Percentiles rank a stretch among this genome's conserved stretches.
Conservation (phyloP, 306 rosid species). For the Quercus ilex region DNA sequence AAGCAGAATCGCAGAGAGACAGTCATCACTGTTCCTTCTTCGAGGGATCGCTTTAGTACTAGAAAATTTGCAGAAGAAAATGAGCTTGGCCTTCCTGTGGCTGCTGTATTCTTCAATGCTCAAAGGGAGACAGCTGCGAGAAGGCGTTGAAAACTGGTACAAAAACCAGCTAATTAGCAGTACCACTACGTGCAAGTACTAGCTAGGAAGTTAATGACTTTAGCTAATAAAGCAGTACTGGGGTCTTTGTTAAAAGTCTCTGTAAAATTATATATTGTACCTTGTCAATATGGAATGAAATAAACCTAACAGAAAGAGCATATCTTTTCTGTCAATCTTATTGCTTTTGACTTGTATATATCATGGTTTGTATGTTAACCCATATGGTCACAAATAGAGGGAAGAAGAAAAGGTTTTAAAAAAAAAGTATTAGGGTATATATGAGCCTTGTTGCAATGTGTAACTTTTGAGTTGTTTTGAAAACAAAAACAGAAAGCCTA, state of each 20-base stretch:
- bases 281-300: background rate
- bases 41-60: slow-evolving; percentile 60
- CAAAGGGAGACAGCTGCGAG: slow-evolving; percentile 87
- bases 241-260: background rate
- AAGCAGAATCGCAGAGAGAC: slow-evolving; percentile 66
- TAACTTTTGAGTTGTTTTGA: no score
- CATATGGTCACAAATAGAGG: no score
- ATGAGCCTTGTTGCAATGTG: no score
- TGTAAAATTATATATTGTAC: background rate
- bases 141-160: slow-evolving; percentile 44
- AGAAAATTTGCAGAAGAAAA: slow-evolving; percentile 57
- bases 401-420: no score
- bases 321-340: background rate
- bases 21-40: slow-evolving; percentile 37
- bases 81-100: slow-evolving; percentile 74
- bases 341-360: background rate
- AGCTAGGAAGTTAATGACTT: background rate
- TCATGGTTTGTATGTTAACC: background rate
- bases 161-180: background rate
- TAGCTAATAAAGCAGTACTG: background rate
- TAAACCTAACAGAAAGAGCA: background rate
- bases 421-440: no score
- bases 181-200: background rate
- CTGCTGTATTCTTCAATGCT: slow-evolving; percentile 86
- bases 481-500: no score